Percentiles rank a stretch among this genome's conserved stretches.
These are phyloP conservation scores for Pichia sp. DNA, from an alignment of 1,139 yeast genomes.

Conservation along the genomic window DNA sequence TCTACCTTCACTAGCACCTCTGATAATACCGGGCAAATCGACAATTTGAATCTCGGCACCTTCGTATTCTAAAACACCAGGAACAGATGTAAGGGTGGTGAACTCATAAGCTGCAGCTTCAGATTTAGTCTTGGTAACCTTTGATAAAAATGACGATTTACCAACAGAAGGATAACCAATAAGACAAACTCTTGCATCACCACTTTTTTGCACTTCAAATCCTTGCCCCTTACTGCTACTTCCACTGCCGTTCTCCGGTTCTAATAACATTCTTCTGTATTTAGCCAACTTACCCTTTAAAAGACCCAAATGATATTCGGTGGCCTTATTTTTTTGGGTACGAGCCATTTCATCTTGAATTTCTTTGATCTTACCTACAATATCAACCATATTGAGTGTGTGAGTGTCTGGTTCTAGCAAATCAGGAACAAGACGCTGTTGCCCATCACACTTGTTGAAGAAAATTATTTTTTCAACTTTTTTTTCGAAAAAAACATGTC, in stretches of 20 bases:
- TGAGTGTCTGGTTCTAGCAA: not conserved
- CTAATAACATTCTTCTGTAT: slow-evolving; percentile 82
- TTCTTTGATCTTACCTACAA: slow-evolving; percentile 68
- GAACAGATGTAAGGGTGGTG: slow-evolving; percentile 94
- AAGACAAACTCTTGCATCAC: slow-evolving; percentile 91
- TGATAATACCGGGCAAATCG: slow-evolving; percentile 94
- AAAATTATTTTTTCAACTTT: too few species aligned
- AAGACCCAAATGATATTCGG: slow-evolving; percentile 92
- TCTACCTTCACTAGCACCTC: slow-evolving; percentile 95
- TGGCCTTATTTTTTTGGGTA: slow-evolving; percentile 96
- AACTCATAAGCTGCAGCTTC: slow-evolving; percentile 94
- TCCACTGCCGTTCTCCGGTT: slow-evolving; percentile 70
- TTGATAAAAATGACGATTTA: slow-evolving; percentile 79
- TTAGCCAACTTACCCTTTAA: slow-evolving; percentile 94
- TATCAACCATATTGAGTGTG: slow-evolving; percentile 21
- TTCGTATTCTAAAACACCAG: slow-evolving; percentile 88
- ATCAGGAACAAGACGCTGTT: too few species aligned
- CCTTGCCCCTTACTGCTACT: slow-evolving; percentile 67
- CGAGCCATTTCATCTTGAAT: slow-evolving; percentile 91
- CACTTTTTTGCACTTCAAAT: slow-evolving; percentile 91
- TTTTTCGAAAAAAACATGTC: too few species aligned
- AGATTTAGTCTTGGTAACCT: slow-evolving; percentile 87
- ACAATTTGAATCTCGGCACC: slow-evolving; percentile 97
- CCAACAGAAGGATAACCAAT: slow-evolving; percentile 99
- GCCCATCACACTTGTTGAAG: too few species aligned